Evolutionary conservation across 257 asterid species (phyloP).

Genomic region (Capsicum pubescens): DNA sequence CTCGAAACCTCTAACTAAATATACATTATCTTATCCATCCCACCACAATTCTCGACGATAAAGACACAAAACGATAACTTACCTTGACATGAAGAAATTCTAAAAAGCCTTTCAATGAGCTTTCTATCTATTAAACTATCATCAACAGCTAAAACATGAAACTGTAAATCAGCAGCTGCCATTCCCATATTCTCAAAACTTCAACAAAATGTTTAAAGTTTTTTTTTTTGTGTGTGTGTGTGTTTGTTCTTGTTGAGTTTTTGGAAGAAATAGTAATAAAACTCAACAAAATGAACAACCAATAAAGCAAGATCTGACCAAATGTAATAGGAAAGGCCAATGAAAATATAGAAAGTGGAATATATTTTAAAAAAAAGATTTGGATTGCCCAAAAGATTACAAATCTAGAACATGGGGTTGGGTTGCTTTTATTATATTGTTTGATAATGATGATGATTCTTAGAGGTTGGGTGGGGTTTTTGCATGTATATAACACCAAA

Average conservation of each 20-base stretch:
- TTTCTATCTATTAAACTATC: conserved; percentile 54
- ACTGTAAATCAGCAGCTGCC: conserved; percentile 47
- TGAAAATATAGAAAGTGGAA: conserved; percentile 18
- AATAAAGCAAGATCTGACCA: conserved; percentile 60
- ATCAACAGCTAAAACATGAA: conserved; percentile 62
- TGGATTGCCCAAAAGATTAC: conserved; percentile 31
- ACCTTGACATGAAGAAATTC: conserved; percentile 57
- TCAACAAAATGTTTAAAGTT: not conserved
- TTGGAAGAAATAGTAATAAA: too few species aligned
- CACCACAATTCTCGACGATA: not conserved
- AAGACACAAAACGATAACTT: not conserved
- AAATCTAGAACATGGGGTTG: conserved; percentile 31
- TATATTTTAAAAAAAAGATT: conserved; percentile 16
- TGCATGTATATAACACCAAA: not conserved
- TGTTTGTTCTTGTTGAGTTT: too few species aligned
- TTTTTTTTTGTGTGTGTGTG: not conserved
- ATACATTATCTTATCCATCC: not conserved
- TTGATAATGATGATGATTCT: conserved; percentile 27
- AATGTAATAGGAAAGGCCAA: conserved; percentile 29
- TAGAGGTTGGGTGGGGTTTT: not conserved
- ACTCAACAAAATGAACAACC: too few species aligned
- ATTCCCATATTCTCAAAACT: conserved; percentile 41
- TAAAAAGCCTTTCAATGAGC: conserved; percentile 55
- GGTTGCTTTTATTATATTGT: conserved; percentile 1
- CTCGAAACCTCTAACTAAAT: not conserved